phyloP scores from a whole-genome alignment of 176 grass and related monocot species.

The Aegilops sharonensis region DNA sequence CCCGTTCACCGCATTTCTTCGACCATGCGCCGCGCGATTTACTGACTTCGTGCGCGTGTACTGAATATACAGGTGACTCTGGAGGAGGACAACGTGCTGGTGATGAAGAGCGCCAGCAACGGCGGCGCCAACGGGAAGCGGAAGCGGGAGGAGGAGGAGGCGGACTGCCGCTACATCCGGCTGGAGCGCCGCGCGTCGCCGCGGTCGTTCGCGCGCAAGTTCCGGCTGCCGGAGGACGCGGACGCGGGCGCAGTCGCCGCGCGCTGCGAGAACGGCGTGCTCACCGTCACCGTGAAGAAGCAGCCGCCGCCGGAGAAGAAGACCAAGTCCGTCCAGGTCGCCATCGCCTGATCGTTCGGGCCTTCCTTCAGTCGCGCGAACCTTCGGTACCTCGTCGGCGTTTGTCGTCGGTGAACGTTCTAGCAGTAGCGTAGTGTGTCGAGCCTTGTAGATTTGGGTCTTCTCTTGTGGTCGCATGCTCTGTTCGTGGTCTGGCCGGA shows the following conservation, averaged over 20 bases:
- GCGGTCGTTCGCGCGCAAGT: constrained; percentile 48
- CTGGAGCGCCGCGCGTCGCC: constrained; percentile 47
- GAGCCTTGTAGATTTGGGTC: too few relatives aligned
- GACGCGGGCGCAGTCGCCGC: constrained; percentile 39
- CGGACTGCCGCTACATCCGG: constrained; percentile 64
- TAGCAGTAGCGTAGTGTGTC: too few relatives aligned
- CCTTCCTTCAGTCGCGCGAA: too few relatives aligned
- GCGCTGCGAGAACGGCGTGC: constrained; percentile 69
- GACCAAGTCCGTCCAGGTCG: too few relatives aligned
- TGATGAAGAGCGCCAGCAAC: constrained; percentile 51
- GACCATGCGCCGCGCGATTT: not conserved
- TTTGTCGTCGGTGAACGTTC: too few relatives aligned
- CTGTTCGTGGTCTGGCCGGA: too few relatives aligned
- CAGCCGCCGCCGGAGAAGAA: too few relatives aligned
- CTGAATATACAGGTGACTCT: constrained; percentile 55
- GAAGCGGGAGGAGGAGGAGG: constrained; percentile 65
- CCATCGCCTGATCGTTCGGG: too few relatives aligned
- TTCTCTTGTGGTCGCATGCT: too few relatives aligned
- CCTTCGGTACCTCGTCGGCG: too few relatives aligned
- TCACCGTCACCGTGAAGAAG: too few relatives aligned
- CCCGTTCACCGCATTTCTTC: not conserved
- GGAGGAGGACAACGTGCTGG: constrained; percentile 70
- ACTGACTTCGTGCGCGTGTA: not conserved
- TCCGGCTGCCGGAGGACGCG: constrained; percentile 61
- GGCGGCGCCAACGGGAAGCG: constrained; percentile 16